Percentiles rank a stretch among this genome's conserved stretches.
These are phyloP conservation scores for Starmerella floris DNA, from an alignment of 805 yeast species.

Conservation along the genomic window DNA sequence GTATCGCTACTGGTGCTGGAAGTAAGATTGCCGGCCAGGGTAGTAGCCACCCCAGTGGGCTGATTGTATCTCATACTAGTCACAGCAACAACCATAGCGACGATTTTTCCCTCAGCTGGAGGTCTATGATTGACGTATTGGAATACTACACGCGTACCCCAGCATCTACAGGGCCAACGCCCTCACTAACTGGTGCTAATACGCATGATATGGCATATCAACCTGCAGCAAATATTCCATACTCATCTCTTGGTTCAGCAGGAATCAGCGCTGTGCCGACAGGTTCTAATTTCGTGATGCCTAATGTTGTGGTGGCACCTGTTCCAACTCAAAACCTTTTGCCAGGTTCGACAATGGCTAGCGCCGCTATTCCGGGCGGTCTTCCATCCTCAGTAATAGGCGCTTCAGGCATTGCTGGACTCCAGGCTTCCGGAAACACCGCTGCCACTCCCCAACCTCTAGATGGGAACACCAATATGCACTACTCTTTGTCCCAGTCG, in stretches of 20 bases:
- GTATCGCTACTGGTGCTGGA: not conserved
- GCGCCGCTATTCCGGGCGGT: too few relatives aligned
- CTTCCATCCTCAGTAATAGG: too few relatives aligned
- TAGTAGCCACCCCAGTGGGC: not conserved
- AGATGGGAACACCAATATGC: not conserved
- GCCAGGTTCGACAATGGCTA: too few relatives aligned
- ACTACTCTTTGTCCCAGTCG: not conserved
- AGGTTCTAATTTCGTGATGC: not conserved
- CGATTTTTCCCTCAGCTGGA: slow-evolving; percentile 32
- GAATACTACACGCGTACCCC: slow-evolving; percentile 10
- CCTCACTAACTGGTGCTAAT: not conserved
- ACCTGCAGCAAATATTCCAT: not conserved
- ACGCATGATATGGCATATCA: not conserved
- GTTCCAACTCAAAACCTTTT: not conserved
- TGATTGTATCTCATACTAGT: too few relatives aligned
- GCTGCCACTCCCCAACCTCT: too few relatives aligned
- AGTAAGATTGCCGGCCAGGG: not conserved
- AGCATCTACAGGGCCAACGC: not conserved
- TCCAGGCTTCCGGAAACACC: too few relatives aligned
- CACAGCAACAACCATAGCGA: slow-evolving; percentile 27
- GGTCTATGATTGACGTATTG: slow-evolving; percentile 12
- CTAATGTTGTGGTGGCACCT: not conserved
- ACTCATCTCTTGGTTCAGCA: not conserved
- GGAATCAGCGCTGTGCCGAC: not conserved
- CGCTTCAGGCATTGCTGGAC: too few relatives aligned